Conservation (phyloP, 2,329 filamentous ascomycete genomes). For the Calonectria pauciramosa region DNA sequence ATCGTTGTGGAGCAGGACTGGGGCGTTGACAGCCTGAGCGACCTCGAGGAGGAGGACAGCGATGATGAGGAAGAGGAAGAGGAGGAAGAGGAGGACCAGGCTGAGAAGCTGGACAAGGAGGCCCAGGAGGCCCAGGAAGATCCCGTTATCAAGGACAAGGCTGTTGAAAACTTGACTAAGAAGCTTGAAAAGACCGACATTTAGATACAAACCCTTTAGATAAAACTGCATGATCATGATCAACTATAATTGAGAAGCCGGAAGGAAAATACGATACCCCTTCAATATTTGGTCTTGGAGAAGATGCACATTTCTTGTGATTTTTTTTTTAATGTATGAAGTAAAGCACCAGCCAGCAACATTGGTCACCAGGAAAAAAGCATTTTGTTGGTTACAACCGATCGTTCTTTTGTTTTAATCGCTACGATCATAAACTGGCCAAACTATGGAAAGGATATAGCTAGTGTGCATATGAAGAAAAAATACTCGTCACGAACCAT, state of each 20-base stretch:
- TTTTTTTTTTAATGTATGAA: not conserved
- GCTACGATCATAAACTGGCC: not conserved
- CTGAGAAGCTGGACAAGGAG: constrained; percentile 78
- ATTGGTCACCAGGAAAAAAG: not conserved
- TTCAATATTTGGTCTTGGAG: constrained; percentile 29
- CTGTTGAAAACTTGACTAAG: constrained; percentile 85
- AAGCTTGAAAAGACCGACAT: constrained; percentile 79
- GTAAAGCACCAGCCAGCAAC: not conserved
- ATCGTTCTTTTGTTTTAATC: not conserved
- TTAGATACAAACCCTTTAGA: constrained; percentile 51
- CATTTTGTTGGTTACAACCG: not conserved
- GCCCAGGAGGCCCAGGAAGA: constrained; percentile 81
- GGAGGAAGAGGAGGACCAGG: constrained; percentile 74
- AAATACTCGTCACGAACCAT: not conserved
- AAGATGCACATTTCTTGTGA: not conserved
- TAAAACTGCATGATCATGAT: constrained; percentile 44
- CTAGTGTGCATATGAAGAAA: not conserved
- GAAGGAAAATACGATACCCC: constrained; percentile 50
- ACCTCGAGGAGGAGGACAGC: constrained; percentile 85
- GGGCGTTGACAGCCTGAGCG: constrained; percentile 88
- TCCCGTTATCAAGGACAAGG: constrained; percentile 80
- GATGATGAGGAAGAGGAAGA: constrained; percentile 78
- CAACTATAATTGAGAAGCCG: constrained; percentile 37
- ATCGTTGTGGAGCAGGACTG: constrained; percentile 82
- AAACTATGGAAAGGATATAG: no score